Evolutionary conservation across 2,329 filamentous ascomycete species (phyloP).

Genomic region (Nigrograna mackinnonii): DNA sequence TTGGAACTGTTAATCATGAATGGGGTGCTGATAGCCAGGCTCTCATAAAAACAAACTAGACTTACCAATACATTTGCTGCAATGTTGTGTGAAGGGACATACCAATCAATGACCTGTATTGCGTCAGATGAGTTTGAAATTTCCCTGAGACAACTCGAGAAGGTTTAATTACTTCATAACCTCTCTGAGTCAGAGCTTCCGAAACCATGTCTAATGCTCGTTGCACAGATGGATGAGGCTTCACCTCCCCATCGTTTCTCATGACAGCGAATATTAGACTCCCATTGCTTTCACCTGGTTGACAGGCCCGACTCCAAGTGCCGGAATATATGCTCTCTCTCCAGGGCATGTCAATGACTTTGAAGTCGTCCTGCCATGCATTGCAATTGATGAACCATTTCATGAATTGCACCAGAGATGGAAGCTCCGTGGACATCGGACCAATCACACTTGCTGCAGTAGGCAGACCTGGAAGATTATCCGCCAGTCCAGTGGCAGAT

Average conservation of each 20-base stretch:
- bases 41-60: too few relatives aligned
- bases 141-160: background rate
- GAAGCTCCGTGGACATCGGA: constrained; percentile 2
- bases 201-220: background rate
- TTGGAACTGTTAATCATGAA: too few relatives aligned
- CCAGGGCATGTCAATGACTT: background rate
- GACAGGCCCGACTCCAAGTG: background rate
- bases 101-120: background rate
- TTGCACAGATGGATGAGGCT: background rate
- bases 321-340: background rate
- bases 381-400: background rate
- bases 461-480: background rate
- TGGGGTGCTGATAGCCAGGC: too few relatives aligned
- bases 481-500: background rate
- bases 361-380: background rate
- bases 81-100: background rate
- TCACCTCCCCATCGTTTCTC: background rate
- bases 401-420: background rate
- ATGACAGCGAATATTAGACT: background rate
- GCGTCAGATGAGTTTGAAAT: background rate
- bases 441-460: background rate
- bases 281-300: background rate
- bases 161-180: background rate
- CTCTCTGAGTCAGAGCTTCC: background rate
- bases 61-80: background rate